Evolutionary conservation across 1,284 basidiomycete genomes (phyloP), one percentile per base, ranked within the genome.

Genomic region (Porodaedalea pini): DNA sequence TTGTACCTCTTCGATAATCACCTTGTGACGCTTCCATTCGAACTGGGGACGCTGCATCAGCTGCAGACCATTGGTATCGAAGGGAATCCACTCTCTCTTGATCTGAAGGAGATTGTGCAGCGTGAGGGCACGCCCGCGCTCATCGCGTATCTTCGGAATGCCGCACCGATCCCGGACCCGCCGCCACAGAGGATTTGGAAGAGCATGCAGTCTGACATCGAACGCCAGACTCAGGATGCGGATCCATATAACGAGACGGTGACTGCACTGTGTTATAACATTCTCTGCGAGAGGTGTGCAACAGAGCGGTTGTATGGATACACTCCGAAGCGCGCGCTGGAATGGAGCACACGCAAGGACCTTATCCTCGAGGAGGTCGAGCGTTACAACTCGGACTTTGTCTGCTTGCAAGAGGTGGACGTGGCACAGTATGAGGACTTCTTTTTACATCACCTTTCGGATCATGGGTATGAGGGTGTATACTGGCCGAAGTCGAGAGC

Each of bases 1-100:
- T 78, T 99, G 37, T 92, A 94, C 67, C 75, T 98, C 23, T 99
- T 98, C 69, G 96, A 99, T 78, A 99, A 99, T 73, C 85, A 90
- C 65, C 74, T 99, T 40, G 77, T 83, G 41, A 88, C 85, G 0
- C 80, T 99, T 10, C 96, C 96, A 0, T 78, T 81, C 0, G 93
- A 99, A 70, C 79, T 98, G 34, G 96, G 96, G 39, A 92, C 84
- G 36, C 73, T 99, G 36, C 92, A 97, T 70, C 93, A 97, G 71
- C 81, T 99, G 57, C 93, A 93, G 70, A 92, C 92, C 40, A 76
- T 99, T 25, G 96, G 96, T 21, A 82, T 99, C 39, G 96, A 99
- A 69, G 96, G 96, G 36, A 99, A 99, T 67, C 96, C 96, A 3
- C 72, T 99, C 54, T 90, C 94, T 60, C 77, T 85, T 7, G 75